Percentiles rank a stretch among this genome's conserved stretches.
These are phyloP conservation scores for Remersonia thermophila DNA, from an alignment of 2,329 filamentous ascomycete genomes.

Conservation along the genomic window DNA sequence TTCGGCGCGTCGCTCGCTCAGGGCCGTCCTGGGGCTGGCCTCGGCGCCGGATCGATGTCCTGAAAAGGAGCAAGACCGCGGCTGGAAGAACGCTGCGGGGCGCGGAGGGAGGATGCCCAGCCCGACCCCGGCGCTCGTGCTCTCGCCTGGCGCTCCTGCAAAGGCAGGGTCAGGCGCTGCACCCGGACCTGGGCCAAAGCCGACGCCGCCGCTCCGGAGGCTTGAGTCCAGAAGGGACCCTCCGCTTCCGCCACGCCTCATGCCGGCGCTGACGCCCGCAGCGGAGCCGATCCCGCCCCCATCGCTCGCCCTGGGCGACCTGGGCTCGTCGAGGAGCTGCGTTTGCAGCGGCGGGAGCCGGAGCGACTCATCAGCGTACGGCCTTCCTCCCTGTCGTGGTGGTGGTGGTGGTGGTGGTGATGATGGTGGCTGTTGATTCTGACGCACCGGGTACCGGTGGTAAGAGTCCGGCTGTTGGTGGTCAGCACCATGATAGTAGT, in stretches of 20 bases:
- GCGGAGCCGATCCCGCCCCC: too few relatives aligned
- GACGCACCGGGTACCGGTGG: too few relatives aligned
- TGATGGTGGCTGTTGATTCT: too few relatives aligned
- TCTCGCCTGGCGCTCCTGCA: too few relatives aligned
- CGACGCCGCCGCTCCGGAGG: too few relatives aligned
- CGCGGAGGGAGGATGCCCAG: slow-evolving; percentile 1
- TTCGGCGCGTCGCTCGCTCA: slow-evolving; percentile 13
- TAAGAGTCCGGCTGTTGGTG: too few relatives aligned
- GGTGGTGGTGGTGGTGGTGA: slow-evolving; percentile 2
- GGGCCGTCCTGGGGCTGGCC: not conserved
- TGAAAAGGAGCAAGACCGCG: too few relatives aligned
- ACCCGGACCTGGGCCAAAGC: too few relatives aligned
- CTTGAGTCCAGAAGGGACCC: not conserved
- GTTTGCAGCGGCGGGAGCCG: slow-evolving; percentile 42
- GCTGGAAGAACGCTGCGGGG: too few relatives aligned
- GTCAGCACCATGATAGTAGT: too few relatives aligned
- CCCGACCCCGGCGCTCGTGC: not conserved
- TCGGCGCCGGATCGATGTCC: too few relatives aligned
- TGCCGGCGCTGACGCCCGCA: not conserved
- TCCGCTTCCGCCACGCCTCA: not conserved
- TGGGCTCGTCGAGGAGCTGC: slow-evolving; percentile 20
- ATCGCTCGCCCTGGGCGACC: not conserved
- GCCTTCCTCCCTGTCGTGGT: too few relatives aligned
- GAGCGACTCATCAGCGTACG: slow-evolving; percentile 39
- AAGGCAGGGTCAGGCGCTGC: slow-evolving; percentile 13